These are phyloP conservation scores for Theobroma cacao DNA, from an alignment of 345 rosid species.

Conservation along the genomic window DNA sequence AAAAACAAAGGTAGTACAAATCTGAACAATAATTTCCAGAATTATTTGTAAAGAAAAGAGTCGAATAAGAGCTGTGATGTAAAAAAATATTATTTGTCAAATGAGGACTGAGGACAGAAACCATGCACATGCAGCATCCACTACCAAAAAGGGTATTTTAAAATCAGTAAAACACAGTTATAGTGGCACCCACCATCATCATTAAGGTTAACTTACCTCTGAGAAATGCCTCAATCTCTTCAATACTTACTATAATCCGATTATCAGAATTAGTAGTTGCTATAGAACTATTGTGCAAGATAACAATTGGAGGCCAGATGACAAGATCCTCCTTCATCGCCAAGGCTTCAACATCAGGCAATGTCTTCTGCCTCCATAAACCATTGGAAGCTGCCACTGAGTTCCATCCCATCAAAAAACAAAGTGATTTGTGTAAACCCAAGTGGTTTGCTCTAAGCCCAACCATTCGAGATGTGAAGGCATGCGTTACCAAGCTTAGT, in stretches of 20 bases:
- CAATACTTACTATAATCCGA: slow-evolving; percentile 28
- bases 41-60: background rate
- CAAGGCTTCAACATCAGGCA: slow-evolving; percentile 35
- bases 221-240: slow-evolving; percentile 31
- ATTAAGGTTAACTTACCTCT: slow-evolving; percentile 30
- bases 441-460: slow-evolving; percentile 46
- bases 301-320: slow-evolving; percentile 53
- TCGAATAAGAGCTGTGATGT: background rate
- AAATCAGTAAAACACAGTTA: background rate
- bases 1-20: background rate
- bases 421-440: slow-evolving; percentile 56
- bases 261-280: slow-evolving; percentile 25
- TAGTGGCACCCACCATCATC: background rate
- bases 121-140: background rate
- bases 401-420: slow-evolving; percentile 53
- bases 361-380: slow-evolving; percentile 25
- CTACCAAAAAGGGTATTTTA: background rate
- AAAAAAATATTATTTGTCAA: slow-evolving; percentile 4
- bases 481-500: slow-evolving; percentile 42
- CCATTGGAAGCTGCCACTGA: slow-evolving; percentile 14
- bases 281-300: slow-evolving; percentile 45
- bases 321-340: slow-evolving; percentile 50
- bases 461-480: slow-evolving; percentile 23
- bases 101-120: background rate
- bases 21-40: background rate